Base-by-base conservation (phyloP, 2,329 filamentous ascomycete genomes). In the Juglanconis oblonga region DNA sequence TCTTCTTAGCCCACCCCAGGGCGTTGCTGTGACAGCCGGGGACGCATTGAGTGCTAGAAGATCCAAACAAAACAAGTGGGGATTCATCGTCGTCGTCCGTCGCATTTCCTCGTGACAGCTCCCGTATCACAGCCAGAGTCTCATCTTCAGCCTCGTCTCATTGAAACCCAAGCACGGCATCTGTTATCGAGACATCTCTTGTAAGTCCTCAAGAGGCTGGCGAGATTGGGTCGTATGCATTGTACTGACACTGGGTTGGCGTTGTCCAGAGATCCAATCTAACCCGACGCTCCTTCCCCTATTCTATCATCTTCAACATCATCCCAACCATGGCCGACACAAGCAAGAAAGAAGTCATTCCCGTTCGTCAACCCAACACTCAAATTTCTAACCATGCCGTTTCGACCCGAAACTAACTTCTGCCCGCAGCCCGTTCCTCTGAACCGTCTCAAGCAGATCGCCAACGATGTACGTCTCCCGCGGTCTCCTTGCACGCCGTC, bases 371-470 rank as follows among this genome's bases (percentile, higher is more conserved):
- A 9, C 32, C 49, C 31, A 10, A 31, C 14, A 35, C 31, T 29
- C 5, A 9, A 17, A 13, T 8, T 36, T 17, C 17, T n/a, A 29
- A 7, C 3, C 31, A 17, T n/a, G 6, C 3, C 42, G 17, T 38
- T 11, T 17, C 17, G 4, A 5, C 13, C 6, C 17, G 1, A 11
- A 17, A 54, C 62, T 63, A 17, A 63, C 48, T 42, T 44, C 8
- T n/a, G n/a, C 40, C 42, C 61, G 53, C 70, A 94, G 90, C 92
- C 92, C 62, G 83, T 96, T 69, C 83, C 90, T 62, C 82, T 87
- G 67, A 87, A 86, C 70, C 83, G 92, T 66, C 85, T 97, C 67
- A 90, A 89, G 79, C 90, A 95, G 79, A 94, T 97, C 73, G 88
- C 90, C 68, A 87, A 85, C 72, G 89, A 94, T 81, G 91, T 94